Base-by-base conservation (phyloP, 129 eudicot species). In the Centaurea solstitialis region DNA sequence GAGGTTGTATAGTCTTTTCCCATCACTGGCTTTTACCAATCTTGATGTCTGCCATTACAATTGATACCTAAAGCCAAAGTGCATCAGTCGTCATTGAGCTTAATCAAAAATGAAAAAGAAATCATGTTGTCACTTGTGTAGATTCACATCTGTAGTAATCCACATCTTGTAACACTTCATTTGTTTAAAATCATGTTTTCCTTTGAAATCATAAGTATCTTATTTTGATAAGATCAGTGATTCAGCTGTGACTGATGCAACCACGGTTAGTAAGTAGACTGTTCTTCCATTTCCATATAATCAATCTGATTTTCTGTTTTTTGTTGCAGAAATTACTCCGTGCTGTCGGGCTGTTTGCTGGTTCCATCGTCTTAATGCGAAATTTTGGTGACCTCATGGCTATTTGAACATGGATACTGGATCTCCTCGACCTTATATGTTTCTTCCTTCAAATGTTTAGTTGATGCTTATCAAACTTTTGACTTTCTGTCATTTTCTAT, bases 361-460 rank as follows among this genome's bases (percentile, higher is more conserved):
- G 90, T 41, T 87, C 90, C 5, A 77, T 87, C 38, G 79, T 87
- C 74, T 84, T 87, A 64, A 87, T 87, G 90, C 77, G 90, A 28
- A 76, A 81, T 39, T 87, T 76, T 77, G 90, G 87, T 68, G 90
- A 87, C 66, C 87, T 87, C 41, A 80, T 84, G 90, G 85, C 90
- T 37, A 57, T 82, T 9, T 82, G 77, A 83, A 69, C 20, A 47
- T 23, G 38, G 72, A 82, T 45, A 47, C 47, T 61, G 81, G 77
- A 70, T 40, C 53, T 70, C 26, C 41, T 39, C 20, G 2, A 23
- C 28, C 7, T 21, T 39, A 17, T 11, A 3, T 38, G 30, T 39
- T 37, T 70, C 15, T 37, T 70, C 15, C 2, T 13, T 6, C 9
- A 35, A 79, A 50, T 30, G 38, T 28, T 70, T 70, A 35, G 40